A percentile compares a stretch with the other conserved stretches of the same genome.
Conservation (phyloP, 2,329 filamentous ascomycete species). For the Microdochium paspali region DNA sequence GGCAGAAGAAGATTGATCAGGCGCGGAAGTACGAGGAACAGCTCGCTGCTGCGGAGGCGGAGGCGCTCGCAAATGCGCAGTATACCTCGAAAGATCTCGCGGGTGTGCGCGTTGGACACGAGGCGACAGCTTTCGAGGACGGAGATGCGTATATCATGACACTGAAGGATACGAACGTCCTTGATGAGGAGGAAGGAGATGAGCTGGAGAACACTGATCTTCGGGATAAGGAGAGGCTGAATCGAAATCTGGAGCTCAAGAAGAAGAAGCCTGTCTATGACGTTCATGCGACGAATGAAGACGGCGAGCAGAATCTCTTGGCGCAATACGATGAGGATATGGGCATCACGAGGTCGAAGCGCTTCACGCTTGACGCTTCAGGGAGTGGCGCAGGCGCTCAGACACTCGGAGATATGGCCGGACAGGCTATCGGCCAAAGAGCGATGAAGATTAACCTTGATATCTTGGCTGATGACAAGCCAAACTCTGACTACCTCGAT, state of each 20-base stretch:
- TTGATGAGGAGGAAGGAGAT: slow-evolving; percentile 79
- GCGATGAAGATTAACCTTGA: slow-evolving; percentile 70
- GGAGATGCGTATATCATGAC: slow-evolving; percentile 84
- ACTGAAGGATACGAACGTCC: slow-evolving; percentile 84
- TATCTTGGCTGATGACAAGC: slow-evolving; percentile 45
- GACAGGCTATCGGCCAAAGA: slow-evolving; percentile 51
- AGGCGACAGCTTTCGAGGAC: slow-evolving; percentile 71
- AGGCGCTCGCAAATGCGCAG: slow-evolving; percentile 50
- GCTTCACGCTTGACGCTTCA: slow-evolving; percentile 75
- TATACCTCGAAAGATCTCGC: slow-evolving; percentile 82
- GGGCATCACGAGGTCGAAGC: slow-evolving; percentile 77
- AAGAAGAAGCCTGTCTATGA: slow-evolving; percentile 88
- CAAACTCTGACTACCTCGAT: slow-evolving; percentile 81
- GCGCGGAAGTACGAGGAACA: slow-evolving; percentile 66
- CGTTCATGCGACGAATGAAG: slow-evolving; percentile 63
- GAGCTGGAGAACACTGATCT: slow-evolving; percentile 74
- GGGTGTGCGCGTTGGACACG: slow-evolving; percentile 86
- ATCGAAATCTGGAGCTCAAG: slow-evolving; percentile 74
- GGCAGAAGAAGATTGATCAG: slow-evolving; percentile 82
- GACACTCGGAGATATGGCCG: slow-evolving; percentile 37
- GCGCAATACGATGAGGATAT: slow-evolving; percentile 96
- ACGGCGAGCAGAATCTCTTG: slow-evolving; percentile 58
- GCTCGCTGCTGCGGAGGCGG: slow-evolving; percentile 64
- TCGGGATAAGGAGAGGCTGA: slow-evolving; percentile 61
- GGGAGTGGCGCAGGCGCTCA: slow-evolving; percentile 58